phyloP scores from a whole-genome alignment of 1,284 basidiomycete species.

The Rhodotorula sp. region DNA sequence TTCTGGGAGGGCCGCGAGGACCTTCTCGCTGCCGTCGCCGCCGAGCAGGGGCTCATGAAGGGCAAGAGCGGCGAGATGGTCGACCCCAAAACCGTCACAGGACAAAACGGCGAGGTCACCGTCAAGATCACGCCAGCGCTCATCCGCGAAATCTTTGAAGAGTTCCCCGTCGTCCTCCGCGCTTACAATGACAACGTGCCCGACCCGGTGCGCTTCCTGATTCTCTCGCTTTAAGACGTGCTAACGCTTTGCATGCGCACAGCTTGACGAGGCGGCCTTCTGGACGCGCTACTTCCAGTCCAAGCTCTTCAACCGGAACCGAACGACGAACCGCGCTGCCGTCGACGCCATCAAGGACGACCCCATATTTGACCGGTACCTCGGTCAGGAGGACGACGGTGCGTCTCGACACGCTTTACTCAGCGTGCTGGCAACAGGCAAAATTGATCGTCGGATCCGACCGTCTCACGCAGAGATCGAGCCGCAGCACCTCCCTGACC shows the following conservation, averaged over 20 bases:
- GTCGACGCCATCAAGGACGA: conserved; percentile 81
- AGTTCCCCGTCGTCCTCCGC: conserved; percentile 90
- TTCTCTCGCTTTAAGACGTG: not conserved
- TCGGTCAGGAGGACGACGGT: conserved; percentile 94
- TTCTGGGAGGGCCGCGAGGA: conserved; percentile 95
- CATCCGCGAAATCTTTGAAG: conserved; percentile 93
- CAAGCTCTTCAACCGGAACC: conserved; percentile 89
- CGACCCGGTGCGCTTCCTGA: conserved; percentile 59
- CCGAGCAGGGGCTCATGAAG: conserved; percentile 59
- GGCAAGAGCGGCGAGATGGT: conserved; percentile 71
- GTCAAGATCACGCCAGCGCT: conserved; percentile 91
- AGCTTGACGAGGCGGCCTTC: conserved; percentile 57
- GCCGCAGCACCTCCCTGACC: conserved; percentile 68
- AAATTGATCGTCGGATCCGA: not conserved
- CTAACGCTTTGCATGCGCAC: not conserved
- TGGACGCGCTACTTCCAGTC: conserved; percentile 97
- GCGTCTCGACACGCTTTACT: not conserved
- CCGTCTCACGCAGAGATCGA: conserved; percentile 70
- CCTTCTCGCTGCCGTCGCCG: conserved; percentile 65
- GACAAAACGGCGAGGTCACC: conserved; percentile 74
- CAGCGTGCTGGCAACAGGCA: not conserved
- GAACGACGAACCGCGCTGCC: conserved; percentile 75
- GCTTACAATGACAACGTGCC: conserved; percentile 94
- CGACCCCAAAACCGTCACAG: conserved; percentile 79
- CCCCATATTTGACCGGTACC: conserved; percentile 90